A percentile compares a stretch with the other conserved stretches of the same genome.
These are phyloP conservation scores for Paramyrothecium roridum DNA, from an alignment of 2,329 filamentous ascomycete genomes.

Conservation along the genomic window DNA sequence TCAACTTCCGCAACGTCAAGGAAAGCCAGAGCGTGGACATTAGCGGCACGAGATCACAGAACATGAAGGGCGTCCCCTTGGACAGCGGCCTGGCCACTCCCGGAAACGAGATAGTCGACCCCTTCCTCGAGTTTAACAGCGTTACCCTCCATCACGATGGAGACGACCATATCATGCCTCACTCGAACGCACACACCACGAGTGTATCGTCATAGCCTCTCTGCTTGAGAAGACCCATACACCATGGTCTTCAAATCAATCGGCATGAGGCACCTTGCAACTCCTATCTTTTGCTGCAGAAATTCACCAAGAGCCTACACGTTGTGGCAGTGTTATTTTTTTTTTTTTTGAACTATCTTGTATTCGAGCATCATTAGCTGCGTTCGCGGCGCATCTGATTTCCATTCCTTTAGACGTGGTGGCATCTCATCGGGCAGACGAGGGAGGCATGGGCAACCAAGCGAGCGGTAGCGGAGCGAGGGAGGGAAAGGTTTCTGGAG, in stretches of 20 bases:
- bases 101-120: constrained; percentile 77
- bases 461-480: background rate
- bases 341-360: background rate
- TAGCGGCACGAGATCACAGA: constrained; percentile 49
- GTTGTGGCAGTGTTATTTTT: background rate
- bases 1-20: constrained; percentile 98
- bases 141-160: constrained; percentile 96
- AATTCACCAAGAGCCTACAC: background rate
- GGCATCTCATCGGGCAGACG: background rate
- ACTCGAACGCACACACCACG: constrained; percentile 16
- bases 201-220: constrained; percentile 11
- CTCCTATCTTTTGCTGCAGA: background rate
- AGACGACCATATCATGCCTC: constrained; percentile 58
- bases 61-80: constrained; percentile 74
- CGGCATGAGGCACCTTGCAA: too few species aligned
- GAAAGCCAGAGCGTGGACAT: constrained; percentile 95
- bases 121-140: constrained; percentile 98
- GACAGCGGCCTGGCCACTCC: constrained; percentile 85
- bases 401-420: background rate
- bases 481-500: background rate
- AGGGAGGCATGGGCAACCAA: too few species aligned
- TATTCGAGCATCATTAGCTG: background rate
- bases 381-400: background rate
- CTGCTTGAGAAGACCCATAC: too few species aligned
- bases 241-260: too few species aligned